Conservation (phyloP, 192 early-diverging fungal genomes). For the Backusella morwellensis region DNA sequence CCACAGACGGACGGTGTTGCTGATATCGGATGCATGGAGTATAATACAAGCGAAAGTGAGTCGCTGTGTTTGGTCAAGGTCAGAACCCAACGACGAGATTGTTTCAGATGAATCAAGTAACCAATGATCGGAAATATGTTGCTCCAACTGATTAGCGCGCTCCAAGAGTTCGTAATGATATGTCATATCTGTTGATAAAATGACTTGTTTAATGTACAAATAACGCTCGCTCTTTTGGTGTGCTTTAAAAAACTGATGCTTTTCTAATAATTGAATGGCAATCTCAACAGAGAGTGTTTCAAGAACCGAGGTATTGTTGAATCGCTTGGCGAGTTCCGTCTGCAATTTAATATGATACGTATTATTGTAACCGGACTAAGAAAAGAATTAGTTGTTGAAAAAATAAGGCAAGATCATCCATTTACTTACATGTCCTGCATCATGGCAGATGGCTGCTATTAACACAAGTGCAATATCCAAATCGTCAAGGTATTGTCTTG, state of each 20-base stretch:
- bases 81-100: background rate
- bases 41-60: conserved; percentile 59
- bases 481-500: conserved; percentile 60
- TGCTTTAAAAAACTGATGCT: conserved; percentile 63
- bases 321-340: conserved; percentile 64
- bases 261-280: conserved; percentile 59
- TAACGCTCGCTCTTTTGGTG: conserved; percentile 39
- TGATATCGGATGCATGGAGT: conserved; percentile 83
- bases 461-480: conserved; percentile 73
- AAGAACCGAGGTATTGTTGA: conserved; percentile 74
- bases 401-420: background rate
- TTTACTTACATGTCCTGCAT: conserved; percentile 72
- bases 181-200: conserved; percentile 85
- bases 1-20: conserved; percentile 81
- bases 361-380: conserved; percentile 84
- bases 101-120: conserved; percentile 1
- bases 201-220: conserved; percentile 55
- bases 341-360: conserved; percentile 80
- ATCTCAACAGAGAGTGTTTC: conserved; percentile 79
- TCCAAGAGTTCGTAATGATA: conserved; percentile 68
- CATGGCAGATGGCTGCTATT: conserved; percentile 83
- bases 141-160: background rate
- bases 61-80: conserved; percentile 44
- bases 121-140: background rate
- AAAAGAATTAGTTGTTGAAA: background rate